Evolutionary conservation across 2,329 filamentous ascomycete genomes (phyloP).

Genomic region (Nothophaeocryptopus gaeumannii): DNA sequence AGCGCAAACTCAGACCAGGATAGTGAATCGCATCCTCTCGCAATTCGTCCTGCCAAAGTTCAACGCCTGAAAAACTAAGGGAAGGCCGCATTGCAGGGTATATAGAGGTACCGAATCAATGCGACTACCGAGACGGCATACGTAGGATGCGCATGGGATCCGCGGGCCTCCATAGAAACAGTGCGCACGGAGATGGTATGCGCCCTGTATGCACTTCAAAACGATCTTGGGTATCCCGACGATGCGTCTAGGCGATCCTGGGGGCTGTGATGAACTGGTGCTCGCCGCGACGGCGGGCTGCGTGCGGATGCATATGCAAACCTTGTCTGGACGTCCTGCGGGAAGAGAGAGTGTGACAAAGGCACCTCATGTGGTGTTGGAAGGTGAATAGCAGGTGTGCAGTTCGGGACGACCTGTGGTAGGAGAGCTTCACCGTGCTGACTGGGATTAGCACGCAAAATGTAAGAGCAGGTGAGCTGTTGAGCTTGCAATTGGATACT

Average conservation of each 20-base stretch:
- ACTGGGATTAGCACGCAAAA: not conserved
- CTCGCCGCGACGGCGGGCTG: constrained; percentile 5
- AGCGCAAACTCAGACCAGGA: no score
- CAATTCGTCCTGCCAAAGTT: no score
- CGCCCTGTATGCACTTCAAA: no score
- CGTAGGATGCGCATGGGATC: no score
- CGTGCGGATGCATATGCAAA: not conserved
- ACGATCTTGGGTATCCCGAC: not conserved
- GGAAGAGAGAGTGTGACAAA: not conserved
- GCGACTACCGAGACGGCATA: no score
- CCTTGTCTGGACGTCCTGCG: not conserved
- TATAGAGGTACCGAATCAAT: no score
- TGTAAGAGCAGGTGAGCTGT: not conserved
- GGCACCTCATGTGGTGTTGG: not conserved
- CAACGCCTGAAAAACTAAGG: no score
- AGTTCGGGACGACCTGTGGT: not conserved
- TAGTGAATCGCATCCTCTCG: no score
- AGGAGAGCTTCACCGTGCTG: not conserved
- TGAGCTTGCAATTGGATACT: not conserved
- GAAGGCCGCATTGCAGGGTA: no score
- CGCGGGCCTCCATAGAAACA: no score
- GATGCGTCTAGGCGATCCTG: not conserved
- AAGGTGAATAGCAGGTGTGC: not conserved
- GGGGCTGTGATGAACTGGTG: constrained; percentile 2
- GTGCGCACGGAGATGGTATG: no score